These are phyloP conservation scores for Plantago major DNA, from an alignment of 257 asterid genomes.

Conservation along the genomic window DNA sequence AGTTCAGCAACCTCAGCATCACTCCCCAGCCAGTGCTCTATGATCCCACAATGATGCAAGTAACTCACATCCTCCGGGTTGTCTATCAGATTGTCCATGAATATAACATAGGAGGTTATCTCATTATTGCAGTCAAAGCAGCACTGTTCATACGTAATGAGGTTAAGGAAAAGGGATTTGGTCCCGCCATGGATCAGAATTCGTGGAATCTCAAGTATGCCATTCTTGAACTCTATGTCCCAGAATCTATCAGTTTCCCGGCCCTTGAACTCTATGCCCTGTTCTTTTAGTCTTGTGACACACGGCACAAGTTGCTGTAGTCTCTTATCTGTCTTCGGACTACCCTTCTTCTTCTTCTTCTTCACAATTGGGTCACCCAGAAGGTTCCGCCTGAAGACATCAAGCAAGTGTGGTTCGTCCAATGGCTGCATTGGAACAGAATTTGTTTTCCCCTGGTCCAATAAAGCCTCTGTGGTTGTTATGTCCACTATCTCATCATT, in stretches of 20 bases:
- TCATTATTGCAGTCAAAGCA: constrained; percentile 66
- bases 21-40: constrained; percentile 87
- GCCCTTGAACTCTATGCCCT: constrained; percentile 69
- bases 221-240: constrained; percentile 70
- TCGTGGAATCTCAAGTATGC: constrained; percentile 60
- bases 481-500: constrained; percentile 38
- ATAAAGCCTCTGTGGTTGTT: constrained; percentile 31
- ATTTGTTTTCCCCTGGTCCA: constrained; percentile 19
- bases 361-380: constrained; percentile 40
- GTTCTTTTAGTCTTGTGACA: constrained; percentile 68
- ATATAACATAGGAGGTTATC: constrained; percentile 70
- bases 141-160: constrained; percentile 79
- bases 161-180: constrained; percentile 74
- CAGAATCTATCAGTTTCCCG: constrained; percentile 73
- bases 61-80: constrained; percentile 70
- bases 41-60: constrained; percentile 64
- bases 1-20: constrained; percentile 78
- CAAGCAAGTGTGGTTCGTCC: constrained; percentile 75
- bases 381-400: constrained; percentile 69
- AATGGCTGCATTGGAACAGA: constrained; percentile 64
- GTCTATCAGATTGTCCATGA: constrained; percentile 85
- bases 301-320: constrained; percentile 78
- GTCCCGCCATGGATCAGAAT: constrained; percentile 82
- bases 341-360: constrained; percentile 45
- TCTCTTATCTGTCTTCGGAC: constrained; percentile 59